These are phyloP conservation scores for Apiotrichum domesticum DNA, from an alignment of 1,284 basidiomycete species.

Conservation along the genomic window DNA sequence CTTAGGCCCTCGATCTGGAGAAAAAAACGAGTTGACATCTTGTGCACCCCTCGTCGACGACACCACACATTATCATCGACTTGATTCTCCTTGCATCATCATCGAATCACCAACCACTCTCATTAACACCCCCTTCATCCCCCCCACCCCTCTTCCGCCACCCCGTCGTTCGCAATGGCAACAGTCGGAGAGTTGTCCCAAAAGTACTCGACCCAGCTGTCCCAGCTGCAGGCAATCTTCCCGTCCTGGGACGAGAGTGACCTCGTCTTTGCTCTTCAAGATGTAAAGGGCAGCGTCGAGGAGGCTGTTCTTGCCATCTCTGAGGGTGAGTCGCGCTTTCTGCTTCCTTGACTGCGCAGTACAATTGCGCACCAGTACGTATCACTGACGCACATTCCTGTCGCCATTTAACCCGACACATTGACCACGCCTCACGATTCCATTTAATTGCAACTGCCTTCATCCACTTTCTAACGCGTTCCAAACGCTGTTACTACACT, in stretches of 20 bases:
- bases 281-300: conserved; percentile 45
- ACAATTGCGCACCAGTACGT: too few relatives aligned
- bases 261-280: conserved; percentile 42
- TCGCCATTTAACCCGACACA: too few relatives aligned
- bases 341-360: too few relatives aligned
- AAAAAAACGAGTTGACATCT: too few relatives aligned
- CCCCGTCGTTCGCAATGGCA: conserved; percentile 27
- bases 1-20: too few relatives aligned
- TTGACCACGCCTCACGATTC: too few relatives aligned
- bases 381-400: background rate
- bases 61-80: too few relatives aligned
- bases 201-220: conserved; percentile 41
- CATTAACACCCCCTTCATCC: background rate
- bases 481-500: background rate
- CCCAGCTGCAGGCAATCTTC: conserved; percentile 43
- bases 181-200: conserved; percentile 35
- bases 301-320: conserved; percentile 45
- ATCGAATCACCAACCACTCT: background rate
- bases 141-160: conserved; percentile 1
- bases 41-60: too few relatives aligned
- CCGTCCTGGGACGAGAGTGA: conserved; percentile 46
- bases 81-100: too few relatives aligned
- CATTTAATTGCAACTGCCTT: too few relatives aligned
- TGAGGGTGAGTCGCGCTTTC: conserved; percentile 36
- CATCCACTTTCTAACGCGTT: background rate